Evolutionary conservation across 495 filamentous ascomycete genomes (phyloP).

Genomic region (Talaromyces liani): DNA sequence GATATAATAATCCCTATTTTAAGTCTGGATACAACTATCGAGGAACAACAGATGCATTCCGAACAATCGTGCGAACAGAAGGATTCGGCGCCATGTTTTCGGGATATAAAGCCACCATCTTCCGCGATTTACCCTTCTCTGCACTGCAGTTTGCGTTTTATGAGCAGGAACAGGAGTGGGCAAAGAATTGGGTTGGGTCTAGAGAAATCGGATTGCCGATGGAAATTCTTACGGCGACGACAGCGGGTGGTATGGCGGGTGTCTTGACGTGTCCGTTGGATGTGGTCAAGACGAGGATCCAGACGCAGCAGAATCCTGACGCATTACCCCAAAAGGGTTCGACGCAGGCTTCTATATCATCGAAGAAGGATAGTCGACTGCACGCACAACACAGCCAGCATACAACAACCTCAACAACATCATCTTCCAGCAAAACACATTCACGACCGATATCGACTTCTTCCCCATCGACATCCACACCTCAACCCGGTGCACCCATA

Average conservation of each 20-base stretch:
- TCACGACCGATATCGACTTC: slow-evolving; percentile 74
- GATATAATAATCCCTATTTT: slow-evolving; percentile 91
- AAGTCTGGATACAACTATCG: slow-evolving; percentile 91
- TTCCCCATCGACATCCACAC: slow-evolving; percentile 70
- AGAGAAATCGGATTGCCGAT: slow-evolving; percentile 75
- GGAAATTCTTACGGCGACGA: slow-evolving; percentile 83
- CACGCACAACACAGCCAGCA: slow-evolving; percentile 16
- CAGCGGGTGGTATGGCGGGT: slow-evolving; percentile 90
- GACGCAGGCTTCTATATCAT: neutral
- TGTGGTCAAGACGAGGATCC: slow-evolving; percentile 96
- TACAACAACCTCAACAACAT: slow-evolving; percentile 18
- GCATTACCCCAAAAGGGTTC: slow-evolving; percentile 13
- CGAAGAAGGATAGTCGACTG: slow-evolving; percentile 31
- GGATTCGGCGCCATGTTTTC: slow-evolving; percentile 82
- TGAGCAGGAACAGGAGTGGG: slow-evolving; percentile 81
- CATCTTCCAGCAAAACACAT: slow-evolving; percentile 22
- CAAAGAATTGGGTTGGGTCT: slow-evolving; percentile 62
- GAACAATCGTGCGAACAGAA: slow-evolving; percentile 76
- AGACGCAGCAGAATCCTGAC: slow-evolving; percentile 73
- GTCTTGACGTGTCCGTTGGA: slow-evolving; percentile 93
- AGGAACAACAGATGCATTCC: slow-evolving; percentile 66
- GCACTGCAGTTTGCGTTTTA: slow-evolving; percentile 97
- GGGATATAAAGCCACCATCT: slow-evolving; percentile 89
- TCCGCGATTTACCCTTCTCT: slow-evolving; percentile 90
- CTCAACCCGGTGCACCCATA: slow-evolving; percentile 62